Percentiles rank a stretch among this genome's conserved stretches.
These are phyloP conservation scores for Deinandra increscens DNA, from an alignment of 129 eudicot species.

Conservation along the genomic window DNA sequence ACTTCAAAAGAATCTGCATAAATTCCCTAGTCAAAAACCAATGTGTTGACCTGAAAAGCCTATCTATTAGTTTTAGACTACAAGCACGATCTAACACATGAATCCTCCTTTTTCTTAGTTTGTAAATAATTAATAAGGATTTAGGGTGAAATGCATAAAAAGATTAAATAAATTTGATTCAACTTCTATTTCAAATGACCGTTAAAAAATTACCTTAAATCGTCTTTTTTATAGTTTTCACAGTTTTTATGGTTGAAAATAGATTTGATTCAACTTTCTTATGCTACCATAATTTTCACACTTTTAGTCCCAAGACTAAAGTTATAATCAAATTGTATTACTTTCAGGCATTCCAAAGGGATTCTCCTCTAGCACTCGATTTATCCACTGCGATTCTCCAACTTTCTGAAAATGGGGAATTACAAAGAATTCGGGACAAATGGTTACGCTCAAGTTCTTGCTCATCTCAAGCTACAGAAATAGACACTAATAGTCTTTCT, in stretches of 20 bases:
- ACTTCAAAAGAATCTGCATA: not conserved
- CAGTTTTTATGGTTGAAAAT: not conserved
- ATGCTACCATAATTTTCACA: not conserved
- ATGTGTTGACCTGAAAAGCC: not conserved
- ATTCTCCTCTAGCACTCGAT: slow-evolving; percentile 69
- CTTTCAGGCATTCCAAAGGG: slow-evolving; percentile 69
- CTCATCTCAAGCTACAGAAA: slow-evolving; percentile 33
- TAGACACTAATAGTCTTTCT: slow-evolving; percentile 54
- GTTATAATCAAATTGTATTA: not conserved
- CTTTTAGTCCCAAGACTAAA: not conserved
- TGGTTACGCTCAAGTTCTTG: slow-evolving; percentile 44
- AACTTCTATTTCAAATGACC: not conserved
- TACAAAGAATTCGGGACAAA: slow-evolving; percentile 61
- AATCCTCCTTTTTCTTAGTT: not conserved
- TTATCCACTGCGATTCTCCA: slow-evolving; percentile 60
- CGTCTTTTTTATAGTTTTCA: not conserved
- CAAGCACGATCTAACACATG: not conserved
- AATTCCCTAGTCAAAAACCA: not conserved
- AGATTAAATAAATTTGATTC: not conserved
- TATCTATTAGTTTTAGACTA: not conserved
- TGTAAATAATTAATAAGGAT: not conserved
- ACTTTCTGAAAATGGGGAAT: slow-evolving; percentile 63
- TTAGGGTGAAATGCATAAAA: not conserved
- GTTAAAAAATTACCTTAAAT: not conserved
- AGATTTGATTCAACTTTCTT: not conserved